A percentile compares a stretch with the other conserved stretches of the same genome.
Evolutionary conservation across 108 stramenopile species (phyloP).

Genomic region (Cyclostephanos invisitatus): DNA sequence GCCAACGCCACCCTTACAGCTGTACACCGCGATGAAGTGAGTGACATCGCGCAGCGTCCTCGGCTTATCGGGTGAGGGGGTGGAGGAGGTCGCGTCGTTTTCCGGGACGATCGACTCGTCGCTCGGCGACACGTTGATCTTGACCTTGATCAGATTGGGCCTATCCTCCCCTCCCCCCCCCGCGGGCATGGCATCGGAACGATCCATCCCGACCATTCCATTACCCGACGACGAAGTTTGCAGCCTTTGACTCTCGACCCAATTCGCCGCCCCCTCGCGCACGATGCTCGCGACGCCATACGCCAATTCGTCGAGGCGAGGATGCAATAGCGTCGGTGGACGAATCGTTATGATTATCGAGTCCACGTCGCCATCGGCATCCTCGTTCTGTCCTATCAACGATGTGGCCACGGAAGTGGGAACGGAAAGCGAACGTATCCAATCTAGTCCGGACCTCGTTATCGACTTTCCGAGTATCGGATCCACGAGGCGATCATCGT

Average conservation of each 20-base stretch:
- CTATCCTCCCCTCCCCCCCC: slow-evolving; percentile 16
- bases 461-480: slow-evolving; percentile 36
- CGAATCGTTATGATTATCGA: slow-evolving; percentile 53
- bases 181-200: background rate
- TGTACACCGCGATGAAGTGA: slow-evolving; percentile 86
- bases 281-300: slow-evolving; percentile 42
- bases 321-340: slow-evolving; percentile 75
- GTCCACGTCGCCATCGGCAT: slow-evolving; percentile 6
- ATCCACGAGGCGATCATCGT: slow-evolving; percentile 27
- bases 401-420: background rate
- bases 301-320: slow-evolving; percentile 53
- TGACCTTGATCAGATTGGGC: slow-evolving; percentile 25
- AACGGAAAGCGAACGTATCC: slow-evolving; percentile 38
- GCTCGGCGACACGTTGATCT: slow-evolving; percentile 10
- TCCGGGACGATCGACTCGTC: slow-evolving; percentile 12
- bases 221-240: slow-evolving; percentile 15
- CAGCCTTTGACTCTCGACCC: slow-evolving; percentile 7
- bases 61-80: slow-evolving; percentile 48
- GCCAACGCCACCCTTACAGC: slow-evolving; percentile 98
- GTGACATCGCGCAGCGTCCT: slow-evolving; percentile 70
- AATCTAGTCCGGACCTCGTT: slow-evolving; percentile 35
- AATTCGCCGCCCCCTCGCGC: slow-evolving; percentile 35
- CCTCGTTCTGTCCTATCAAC: background rate
- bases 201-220: background rate
- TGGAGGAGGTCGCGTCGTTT: slow-evolving; percentile 20